Conservation (phyloP, 306 rosid genomes). For the Sicyos edulis region DNA sequence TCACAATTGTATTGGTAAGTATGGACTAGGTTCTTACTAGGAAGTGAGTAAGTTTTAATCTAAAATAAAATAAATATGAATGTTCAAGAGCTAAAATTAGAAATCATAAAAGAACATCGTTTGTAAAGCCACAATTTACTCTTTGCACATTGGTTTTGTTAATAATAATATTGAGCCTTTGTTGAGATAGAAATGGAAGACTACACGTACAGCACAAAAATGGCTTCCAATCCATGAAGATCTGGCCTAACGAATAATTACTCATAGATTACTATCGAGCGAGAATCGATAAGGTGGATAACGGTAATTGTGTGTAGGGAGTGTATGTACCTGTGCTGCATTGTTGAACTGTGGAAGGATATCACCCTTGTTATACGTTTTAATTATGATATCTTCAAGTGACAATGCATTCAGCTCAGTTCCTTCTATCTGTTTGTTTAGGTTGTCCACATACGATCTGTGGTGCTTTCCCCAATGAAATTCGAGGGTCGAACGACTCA, state of each 20-base stretch:
- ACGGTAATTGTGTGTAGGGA: not conserved
- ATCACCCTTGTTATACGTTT: constrained; percentile 67
- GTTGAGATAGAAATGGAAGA: too few species aligned
- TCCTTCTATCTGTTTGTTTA: constrained; percentile 70
- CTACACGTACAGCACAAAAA: too few species aligned
- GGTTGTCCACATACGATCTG: constrained; percentile 68
- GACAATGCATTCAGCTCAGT: constrained; percentile 57
- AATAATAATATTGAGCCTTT: too few species aligned
- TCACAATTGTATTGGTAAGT: too few species aligned
- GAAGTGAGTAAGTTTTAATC: too few species aligned
- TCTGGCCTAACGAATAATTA: too few species aligned
- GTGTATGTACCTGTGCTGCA: constrained; percentile 67
- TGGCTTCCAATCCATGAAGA: too few species aligned
- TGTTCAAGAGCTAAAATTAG: not conserved
- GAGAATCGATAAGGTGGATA: not conserved
- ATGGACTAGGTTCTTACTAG: too few species aligned
- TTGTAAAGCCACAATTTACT: not conserved
- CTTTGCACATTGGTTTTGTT: too few species aligned
- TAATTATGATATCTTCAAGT: constrained; percentile 48
- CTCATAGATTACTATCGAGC: not conserved
- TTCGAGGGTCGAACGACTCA: constrained; percentile 74
- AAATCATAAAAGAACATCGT: not conserved
- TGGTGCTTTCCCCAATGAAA: constrained; percentile 98
- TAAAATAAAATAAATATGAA: too few species aligned
- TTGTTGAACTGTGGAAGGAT: constrained; percentile 76